Base-by-base conservation (phyloP, 2,329 filamentous ascomycete species). In the Talaromyces verruculosus region DNA sequence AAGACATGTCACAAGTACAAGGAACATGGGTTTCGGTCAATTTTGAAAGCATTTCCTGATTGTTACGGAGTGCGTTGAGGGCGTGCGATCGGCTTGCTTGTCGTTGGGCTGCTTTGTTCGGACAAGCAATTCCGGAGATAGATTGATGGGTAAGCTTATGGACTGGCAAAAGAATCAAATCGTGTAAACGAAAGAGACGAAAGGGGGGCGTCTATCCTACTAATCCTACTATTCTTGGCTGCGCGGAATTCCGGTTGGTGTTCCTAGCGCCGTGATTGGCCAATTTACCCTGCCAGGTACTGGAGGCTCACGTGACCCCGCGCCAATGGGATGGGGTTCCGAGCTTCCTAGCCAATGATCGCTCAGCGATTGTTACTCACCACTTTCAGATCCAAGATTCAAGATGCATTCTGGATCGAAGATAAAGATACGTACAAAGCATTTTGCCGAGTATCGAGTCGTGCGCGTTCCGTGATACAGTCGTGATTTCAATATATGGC, bases 291-390 rank as follows among this genome's bases (percentile, higher is more conserved):
- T n/a, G 28, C 49, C 28, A 17, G 53, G n/a, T 22, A 22, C 53
- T 37, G 13, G 33, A 39, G 4, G 6, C 43, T 53, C 60, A 62
- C 60, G 60, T 62, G 60, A 62, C 13, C 6, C 60, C 60, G 60
- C 45, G 1, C 60, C 60, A 62, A 62, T 62, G 22, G 60, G 60
- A 62, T 62, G n/a, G 19, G 43, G 13, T 53, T 39, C 60, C 60
- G 60, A 51, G 19, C 30, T 62, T 37, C 60, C 43, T 60, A 19
- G 17, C 39, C 57, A 60, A 60, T 45, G 2, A 11, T 17, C 6
- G 30, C 47, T 5, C 22, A 25, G 47, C 25, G 8, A 28, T 51
- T 25, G 19, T 25, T 49, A 15, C 45, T 49, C 19, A 47, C 19
- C 19, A 19, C 43, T 22, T 15, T 25, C 19, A 28, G 47, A 53